Conservation (phyloP, 768 basidiomycete species). For the Naematelia aurantialba region DNA sequence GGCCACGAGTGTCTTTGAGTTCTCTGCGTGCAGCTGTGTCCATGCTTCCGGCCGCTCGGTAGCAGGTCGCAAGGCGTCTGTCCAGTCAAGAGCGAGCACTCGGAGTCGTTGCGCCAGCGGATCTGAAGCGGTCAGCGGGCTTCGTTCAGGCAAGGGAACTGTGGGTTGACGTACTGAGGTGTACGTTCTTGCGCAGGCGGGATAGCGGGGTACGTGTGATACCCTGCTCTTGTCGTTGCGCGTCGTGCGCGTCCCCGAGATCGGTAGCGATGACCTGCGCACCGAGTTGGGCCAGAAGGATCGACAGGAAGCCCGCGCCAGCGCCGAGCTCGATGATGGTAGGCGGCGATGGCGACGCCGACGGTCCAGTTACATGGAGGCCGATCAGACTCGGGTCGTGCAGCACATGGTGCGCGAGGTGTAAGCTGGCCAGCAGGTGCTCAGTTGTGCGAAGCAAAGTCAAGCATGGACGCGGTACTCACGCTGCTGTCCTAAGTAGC, state of each 20-base stretch:
- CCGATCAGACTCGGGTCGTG: slow-evolving; percentile 3
- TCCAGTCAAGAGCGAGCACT: slow-evolving; percentile 35
- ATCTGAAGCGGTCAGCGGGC: slow-evolving; percentile 19
- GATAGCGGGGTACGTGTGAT: slow-evolving; percentile 24
- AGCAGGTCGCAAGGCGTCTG: slow-evolving; percentile 16
- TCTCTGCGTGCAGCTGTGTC: slow-evolving; percentile 9
- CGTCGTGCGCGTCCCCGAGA: slow-evolving; percentile 18
- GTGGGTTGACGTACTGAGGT: slow-evolving; percentile 27
- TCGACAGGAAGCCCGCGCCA: slow-evolving; percentile 46
- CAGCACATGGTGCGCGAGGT: slow-evolving; percentile 39
- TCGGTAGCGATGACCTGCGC: slow-evolving; percentile 33
- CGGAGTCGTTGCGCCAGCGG: neutral
- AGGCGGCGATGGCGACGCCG: slow-evolving; percentile 1
- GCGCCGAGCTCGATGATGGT: slow-evolving; percentile 42
- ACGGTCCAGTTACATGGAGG: neutral
- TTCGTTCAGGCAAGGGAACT: no score
- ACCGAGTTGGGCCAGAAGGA: slow-evolving; percentile 37
- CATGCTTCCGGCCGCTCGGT: slow-evolving; percentile 19
- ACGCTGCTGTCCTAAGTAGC: slow-evolving; percentile 30
- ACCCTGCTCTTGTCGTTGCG: neutral
- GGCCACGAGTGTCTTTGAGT: slow-evolving; percentile 27
- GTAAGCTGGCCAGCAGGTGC: slow-evolving; percentile 20
- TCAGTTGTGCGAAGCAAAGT: no score
- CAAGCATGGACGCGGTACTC: no score
- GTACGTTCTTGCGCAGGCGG: slow-evolving; percentile 24